Base-by-base conservation (phyloP, 73 alveolate genomes). In the Paramecium sonneborni region DNA sequence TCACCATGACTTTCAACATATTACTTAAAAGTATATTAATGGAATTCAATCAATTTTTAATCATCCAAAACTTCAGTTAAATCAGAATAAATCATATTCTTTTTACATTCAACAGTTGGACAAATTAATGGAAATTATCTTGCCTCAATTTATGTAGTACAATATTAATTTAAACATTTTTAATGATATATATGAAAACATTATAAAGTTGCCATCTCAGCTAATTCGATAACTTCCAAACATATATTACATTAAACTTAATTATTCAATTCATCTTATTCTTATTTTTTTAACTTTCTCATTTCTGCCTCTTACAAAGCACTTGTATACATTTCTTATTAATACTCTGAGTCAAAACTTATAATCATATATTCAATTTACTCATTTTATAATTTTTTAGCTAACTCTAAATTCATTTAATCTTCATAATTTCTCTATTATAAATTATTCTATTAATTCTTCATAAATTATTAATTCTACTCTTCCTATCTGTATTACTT, bases 131-230 rank as follows among this genome's bases (percentile, higher is more conserved):
- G 95, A 37, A 72, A 72, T 6, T 35, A 10, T 1, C 57, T 15
- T 32, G 39, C 15, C 18, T 72, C 30, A n/a, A 72, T 38, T 34
- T 72, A 38, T 12, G 86, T 72, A 0, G 18, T 18, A 24, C 95
- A 46, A 56, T 85, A 95, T 69, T 56, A 38, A 28, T 84, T 37
- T 11, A 95, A 41, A 39, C 98, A 95, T 44, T 92, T 92, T 11
- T 55, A 38, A 85, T 95, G 98, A 84, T 44, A 95, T 0, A 79
- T 67, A 56, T 95, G 97, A 43, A 48, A 76, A 52, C 98, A 95
- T 34, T 15, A n/a, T 34, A 72, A n/a, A 35, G 86, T 32, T 23
- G 58, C 55, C 86, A 72, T 72, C 20, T 38, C 86, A 6, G 11
- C 2, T 2, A 35, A 72, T 5, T 14, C 10, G 6, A 72, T 72